Conservation (phyloP, 345 rosid genomes). For the Jatropha curcas region DNA sequence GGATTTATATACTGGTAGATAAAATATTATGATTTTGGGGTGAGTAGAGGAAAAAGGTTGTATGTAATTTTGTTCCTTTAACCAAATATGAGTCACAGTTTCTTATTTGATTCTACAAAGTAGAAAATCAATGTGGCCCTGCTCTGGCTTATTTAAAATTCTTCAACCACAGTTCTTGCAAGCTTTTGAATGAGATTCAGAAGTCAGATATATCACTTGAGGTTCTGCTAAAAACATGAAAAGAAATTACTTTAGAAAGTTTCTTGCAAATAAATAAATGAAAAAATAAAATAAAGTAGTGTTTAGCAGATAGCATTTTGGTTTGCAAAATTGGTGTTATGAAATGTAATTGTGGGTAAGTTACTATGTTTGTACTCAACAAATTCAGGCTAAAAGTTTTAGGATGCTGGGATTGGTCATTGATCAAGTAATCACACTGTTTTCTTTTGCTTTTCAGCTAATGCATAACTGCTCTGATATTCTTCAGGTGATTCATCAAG, state of each 20-base stretch:
- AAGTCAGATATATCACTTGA: neutral
- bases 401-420: neutral
- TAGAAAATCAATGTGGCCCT: neutral
- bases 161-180: neutral
- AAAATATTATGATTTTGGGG: neutral
- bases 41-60: neutral
- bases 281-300: no score
- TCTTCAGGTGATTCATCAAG: constrained; percentile 59
- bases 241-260: neutral
- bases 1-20: neutral
- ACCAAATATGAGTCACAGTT: neutral
- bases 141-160: neutral
- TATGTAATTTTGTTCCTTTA: neutral
- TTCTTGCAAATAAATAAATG: no score
- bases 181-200: neutral
- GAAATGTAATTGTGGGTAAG: neutral
- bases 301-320: neutral
- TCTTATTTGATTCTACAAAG: constrained; percentile 4
- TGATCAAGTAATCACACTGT: neutral
- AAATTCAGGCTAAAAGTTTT: neutral
- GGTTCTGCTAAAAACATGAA: neutral
- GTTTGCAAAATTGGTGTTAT: neutral
- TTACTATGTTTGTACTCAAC: neutral
- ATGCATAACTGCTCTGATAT: constrained; percentile 10
- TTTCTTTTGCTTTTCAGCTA: neutral